Conservation (phyloP, 768 basidiomycete genomes). For the Amanita rimosa region DNA sequence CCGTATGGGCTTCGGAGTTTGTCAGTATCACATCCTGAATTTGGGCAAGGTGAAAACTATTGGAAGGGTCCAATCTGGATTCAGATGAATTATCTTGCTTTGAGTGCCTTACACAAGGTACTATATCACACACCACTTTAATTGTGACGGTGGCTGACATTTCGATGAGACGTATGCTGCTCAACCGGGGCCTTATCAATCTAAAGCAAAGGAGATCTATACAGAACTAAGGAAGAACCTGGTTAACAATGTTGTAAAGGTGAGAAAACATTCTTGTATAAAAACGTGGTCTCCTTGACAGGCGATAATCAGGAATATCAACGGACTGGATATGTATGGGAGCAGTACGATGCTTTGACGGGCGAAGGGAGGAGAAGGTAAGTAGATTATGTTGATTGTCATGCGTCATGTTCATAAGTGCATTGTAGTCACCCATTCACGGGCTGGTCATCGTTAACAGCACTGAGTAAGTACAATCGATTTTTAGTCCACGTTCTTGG, state of each 20-base stretch:
- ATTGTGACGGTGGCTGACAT: not conserved
- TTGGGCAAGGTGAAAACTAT: slow-evolving; percentile 90
- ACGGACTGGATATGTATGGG: slow-evolving; percentile 93
- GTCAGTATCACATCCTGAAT: slow-evolving; percentile 80
- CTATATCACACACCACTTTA: slow-evolving; percentile 5
- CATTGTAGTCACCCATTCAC: slow-evolving; percentile 82
- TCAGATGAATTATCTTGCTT: slow-evolving; percentile 91
- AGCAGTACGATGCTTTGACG: slow-evolving; percentile 82
- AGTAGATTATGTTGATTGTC: slow-evolving; percentile 10
- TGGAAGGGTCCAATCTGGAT: slow-evolving; percentile 98
- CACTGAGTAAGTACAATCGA: slow-evolving; percentile 56
- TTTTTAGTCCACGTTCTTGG: not conserved
- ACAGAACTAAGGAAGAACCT: slow-evolving; percentile 70
- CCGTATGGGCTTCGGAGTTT: slow-evolving; percentile 82
- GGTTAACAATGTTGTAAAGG: slow-evolving; percentile 70
- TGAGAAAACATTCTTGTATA: slow-evolving; percentile 8
- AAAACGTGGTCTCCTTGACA: not conserved
- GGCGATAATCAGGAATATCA: slow-evolving; percentile 60
- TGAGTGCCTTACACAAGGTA: slow-evolving; percentile 72
- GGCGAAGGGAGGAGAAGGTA: slow-evolving; percentile 84
- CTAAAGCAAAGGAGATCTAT: slow-evolving; percentile 70
- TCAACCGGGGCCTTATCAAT: slow-evolving; percentile 72
- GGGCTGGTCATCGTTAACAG: slow-evolving; percentile 88
- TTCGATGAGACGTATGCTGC: slow-evolving; percentile 57
- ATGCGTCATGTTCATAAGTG: slow-evolving; percentile 5